Evolutionary conservation across 163 green algal genomes (phyloP).

Genomic region (Chlorella variabilis): DNA sequence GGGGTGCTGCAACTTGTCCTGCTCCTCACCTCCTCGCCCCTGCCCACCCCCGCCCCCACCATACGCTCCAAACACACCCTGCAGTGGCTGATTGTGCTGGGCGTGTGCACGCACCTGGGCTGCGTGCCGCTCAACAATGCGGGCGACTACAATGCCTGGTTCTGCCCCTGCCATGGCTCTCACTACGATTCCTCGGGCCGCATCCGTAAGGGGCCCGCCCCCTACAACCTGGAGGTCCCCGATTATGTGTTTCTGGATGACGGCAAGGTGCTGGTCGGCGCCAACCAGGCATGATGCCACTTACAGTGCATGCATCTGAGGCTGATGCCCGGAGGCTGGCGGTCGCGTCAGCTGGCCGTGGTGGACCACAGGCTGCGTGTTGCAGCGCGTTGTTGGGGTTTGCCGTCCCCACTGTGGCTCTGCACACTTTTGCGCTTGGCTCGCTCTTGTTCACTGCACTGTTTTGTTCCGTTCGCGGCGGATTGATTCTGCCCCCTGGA

Average conservation of each 20-base stretch:
- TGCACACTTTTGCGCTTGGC: too few species aligned
- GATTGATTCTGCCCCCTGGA: not conserved
- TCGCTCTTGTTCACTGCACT: too few species aligned
- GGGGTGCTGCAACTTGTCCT: too few species aligned
- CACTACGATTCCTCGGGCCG: constrained; percentile 98
- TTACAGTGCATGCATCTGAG: too few species aligned
- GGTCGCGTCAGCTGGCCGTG: too few species aligned
- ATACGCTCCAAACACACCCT: too few species aligned
- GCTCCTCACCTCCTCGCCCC: too few species aligned
- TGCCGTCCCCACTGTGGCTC: too few species aligned
- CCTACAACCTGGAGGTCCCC: constrained; percentile 98
- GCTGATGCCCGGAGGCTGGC: too few species aligned
- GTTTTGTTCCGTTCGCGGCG: not conserved
- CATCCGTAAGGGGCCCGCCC: constrained; percentile 95
- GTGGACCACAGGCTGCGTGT: too few species aligned
- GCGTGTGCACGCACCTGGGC: constrained; percentile 99
- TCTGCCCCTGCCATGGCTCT: constrained; percentile 99
- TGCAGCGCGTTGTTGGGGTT: too few species aligned
- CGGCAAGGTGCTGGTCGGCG: constrained; percentile 85
- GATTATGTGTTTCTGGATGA: constrained; percentile 95
- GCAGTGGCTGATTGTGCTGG: constrained; percentile 98
- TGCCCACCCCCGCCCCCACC: too few species aligned
- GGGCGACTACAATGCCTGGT: constrained; percentile 99
- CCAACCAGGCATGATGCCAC: constrained; percentile 18
- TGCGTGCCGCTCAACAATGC: constrained; percentile 99